Conservation (phyloP, 148 eudicot genomes). For the Rhododendron vialii region DNA sequence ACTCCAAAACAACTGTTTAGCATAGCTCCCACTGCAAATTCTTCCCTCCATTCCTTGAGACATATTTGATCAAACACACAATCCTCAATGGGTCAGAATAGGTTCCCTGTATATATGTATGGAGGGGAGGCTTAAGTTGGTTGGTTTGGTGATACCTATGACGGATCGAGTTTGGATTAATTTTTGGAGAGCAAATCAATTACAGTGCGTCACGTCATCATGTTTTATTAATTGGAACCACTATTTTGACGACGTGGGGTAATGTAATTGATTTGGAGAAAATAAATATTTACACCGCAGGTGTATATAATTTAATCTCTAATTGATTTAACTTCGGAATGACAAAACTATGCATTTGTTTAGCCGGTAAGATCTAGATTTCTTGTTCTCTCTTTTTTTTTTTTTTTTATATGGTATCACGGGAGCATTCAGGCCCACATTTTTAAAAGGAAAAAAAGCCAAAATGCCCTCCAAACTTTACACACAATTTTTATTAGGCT, state of each 20-base stretch:
- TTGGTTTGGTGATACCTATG: neutral
- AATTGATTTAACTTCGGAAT: neutral
- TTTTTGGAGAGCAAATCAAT: neutral
- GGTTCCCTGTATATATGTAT: neutral
- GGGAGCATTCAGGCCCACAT: neutral
- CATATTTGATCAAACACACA: neutral
- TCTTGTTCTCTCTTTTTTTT: too few relatives aligned
- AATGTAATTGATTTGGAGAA: too few relatives aligned
- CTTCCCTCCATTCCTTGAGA: conserved; percentile 43
- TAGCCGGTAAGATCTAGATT: too few relatives aligned
- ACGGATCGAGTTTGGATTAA: neutral
- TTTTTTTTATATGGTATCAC: too few relatives aligned
- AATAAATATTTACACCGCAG: too few relatives aligned
- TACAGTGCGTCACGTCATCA: too few relatives aligned
- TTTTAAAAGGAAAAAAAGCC: too few relatives aligned
- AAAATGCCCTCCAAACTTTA: too few relatives aligned
- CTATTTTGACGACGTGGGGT: too few relatives aligned
- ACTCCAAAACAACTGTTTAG: conserved; percentile 57
- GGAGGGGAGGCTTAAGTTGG: neutral
- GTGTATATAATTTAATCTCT: too few relatives aligned
- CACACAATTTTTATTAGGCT: too few relatives aligned
- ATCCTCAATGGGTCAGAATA: neutral
- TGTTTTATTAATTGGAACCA: too few relatives aligned
- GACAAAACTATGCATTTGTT: neutral
- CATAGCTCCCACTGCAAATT: conserved; percentile 13